A percentile compares a stretch with the other conserved stretches of the same genome.
Conservation (phyloP, 768 basidiomycete genomes). For the Pisolithus tinctorius region DNA sequence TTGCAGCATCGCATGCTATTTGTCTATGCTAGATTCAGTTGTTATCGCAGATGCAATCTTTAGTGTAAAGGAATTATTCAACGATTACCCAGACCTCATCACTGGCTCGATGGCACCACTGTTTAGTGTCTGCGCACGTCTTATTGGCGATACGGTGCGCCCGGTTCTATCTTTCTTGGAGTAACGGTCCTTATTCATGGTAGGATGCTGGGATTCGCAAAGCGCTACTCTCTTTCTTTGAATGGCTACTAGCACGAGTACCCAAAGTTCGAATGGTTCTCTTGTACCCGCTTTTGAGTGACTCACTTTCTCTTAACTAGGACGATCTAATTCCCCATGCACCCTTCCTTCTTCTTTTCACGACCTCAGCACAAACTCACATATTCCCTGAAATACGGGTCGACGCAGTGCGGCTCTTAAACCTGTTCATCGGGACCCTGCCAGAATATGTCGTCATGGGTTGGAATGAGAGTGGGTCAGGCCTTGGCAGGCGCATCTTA, state of each 20-base stretch:
- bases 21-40: not conserved
- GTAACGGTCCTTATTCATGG: constrained; percentile 4
- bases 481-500: constrained; percentile 58
- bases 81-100: constrained; percentile 51
- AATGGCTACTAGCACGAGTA: constrained; percentile 66
- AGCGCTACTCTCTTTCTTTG: constrained; percentile 56
- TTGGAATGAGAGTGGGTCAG: constrained; percentile 50
- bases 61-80: constrained; percentile 68
- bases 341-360: constrained; percentile 72
- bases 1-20: not conserved
- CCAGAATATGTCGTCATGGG: constrained; percentile 62
- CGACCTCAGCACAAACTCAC: constrained; percentile 85
- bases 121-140: constrained; percentile 54
- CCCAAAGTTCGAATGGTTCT: constrained; percentile 38
- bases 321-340: constrained; percentile 69
- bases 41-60: constrained; percentile 54
- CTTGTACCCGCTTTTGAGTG: not conserved
- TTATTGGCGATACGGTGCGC: constrained; percentile 79
- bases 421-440: constrained; percentile 63
- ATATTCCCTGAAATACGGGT: constrained; percentile 94
- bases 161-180: not conserved
- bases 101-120: constrained; percentile 46
- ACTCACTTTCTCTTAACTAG: constrained; percentile 32
- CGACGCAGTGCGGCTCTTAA: constrained; percentile 78
- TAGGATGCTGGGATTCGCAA: constrained; percentile 82